Evolutionary conservation across 1,139 yeast genomes (phyloP).

Genomic region (Candida glucosophila): DNA sequence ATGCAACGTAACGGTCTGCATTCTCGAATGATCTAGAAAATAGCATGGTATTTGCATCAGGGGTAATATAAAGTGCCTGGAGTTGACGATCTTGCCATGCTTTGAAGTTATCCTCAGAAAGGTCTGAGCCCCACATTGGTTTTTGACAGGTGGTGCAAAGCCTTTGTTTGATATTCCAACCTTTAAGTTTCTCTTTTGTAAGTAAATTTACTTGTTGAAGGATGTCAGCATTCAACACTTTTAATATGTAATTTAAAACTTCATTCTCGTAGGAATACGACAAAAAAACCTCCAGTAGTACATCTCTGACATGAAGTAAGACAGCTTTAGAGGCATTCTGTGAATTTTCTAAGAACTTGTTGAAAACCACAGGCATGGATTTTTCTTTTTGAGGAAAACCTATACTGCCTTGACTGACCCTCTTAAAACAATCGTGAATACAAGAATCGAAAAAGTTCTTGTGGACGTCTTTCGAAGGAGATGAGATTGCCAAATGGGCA

Average conservation of each 20-base stretch:
- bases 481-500: slow-evolving; percentile 10
- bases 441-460: slow-evolving; percentile 30
- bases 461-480: slow-evolving; percentile 4
- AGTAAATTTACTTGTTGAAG: slow-evolving; percentile 34
- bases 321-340: slow-evolving; percentile 37
- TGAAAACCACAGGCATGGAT: slow-evolving; percentile 43
- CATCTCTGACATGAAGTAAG: slow-evolving; percentile 50
- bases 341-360: slow-evolving; percentile 37
- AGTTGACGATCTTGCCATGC: slow-evolving; percentile 43
- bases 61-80: slow-evolving; percentile 6
- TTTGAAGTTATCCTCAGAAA: slow-evolving; percentile 29
- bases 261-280: slow-evolving; percentile 60
- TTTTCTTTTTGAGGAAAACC: too few species aligned
- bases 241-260: slow-evolving; percentile 44
- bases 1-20: too few species aligned
- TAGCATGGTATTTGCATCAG: slow-evolving; percentile 2
- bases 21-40: slow-evolving; percentile 4
- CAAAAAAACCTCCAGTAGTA: slow-evolving; percentile 53
- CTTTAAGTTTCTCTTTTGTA: slow-evolving; percentile 33
- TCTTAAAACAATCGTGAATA: slow-evolving; percentile 45
- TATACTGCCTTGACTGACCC: slow-evolving; percentile 33
- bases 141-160: slow-evolving; percentile 69
- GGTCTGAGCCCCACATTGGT: slow-evolving; percentile 52
- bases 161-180: slow-evolving; percentile 51
- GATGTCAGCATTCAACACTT: slow-evolving; percentile 47